Evolutionary conservation across 2,329 filamentous ascomycete genomes (phyloP).

Genomic region (Cordyceps javanica): DNA sequence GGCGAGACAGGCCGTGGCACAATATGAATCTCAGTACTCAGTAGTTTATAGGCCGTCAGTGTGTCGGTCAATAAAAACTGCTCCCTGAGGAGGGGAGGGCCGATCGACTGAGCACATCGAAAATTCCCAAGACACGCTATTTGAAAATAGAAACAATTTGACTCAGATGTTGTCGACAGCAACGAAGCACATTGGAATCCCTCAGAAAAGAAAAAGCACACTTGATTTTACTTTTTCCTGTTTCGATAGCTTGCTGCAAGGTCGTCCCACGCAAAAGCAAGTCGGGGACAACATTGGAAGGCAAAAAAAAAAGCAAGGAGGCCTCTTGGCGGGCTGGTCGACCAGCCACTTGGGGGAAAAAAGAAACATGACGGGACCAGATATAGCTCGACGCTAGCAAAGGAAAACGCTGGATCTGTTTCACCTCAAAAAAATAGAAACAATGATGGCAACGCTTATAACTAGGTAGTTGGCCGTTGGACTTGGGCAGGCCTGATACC

Average conservation of each 20-base stretch:
- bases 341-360: not conserved
- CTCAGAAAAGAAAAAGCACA: too few relatives aligned
- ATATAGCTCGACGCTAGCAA: not conserved
- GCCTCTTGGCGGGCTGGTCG: not conserved
- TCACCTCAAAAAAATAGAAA: not conserved
- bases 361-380: not conserved
- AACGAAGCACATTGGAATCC: too few relatives aligned
- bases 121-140: constrained; percentile 1
- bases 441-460: too few relatives aligned
- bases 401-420: not conserved
- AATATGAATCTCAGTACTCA: too few relatives aligned
- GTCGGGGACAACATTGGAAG: not conserved
- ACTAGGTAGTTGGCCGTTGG: not conserved
- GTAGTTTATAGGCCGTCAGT: too few relatives aligned
- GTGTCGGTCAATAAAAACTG: too few relatives aligned
- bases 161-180: not conserved
- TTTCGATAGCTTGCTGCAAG: constrained; percentile 3
- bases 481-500: not conserved
- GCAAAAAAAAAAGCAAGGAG: not conserved
- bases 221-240: not conserved
- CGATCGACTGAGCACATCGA: too few relatives aligned
- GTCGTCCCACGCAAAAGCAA: not conserved
- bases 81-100: too few relatives aligned
- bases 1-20: too few relatives aligned
- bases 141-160: not conserved